Base-by-base conservation (phyloP, 2,329 filamentous ascomycete species). In the Fusarium sororula region DNA sequence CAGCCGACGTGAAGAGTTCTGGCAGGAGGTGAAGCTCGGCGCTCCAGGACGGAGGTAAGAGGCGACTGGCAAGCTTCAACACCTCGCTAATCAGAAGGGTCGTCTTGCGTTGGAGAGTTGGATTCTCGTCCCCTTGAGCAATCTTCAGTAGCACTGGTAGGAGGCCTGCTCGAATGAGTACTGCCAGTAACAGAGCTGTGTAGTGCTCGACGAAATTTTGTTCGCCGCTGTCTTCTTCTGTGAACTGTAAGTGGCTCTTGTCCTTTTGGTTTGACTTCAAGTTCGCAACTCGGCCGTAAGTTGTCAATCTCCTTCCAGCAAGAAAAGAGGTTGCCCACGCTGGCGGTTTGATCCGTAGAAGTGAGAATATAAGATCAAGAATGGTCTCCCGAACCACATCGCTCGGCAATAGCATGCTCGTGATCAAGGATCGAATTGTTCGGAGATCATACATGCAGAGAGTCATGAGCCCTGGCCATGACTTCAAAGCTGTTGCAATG, bases 291-390 rank as follows among this genome's bases (percentile, higher is more conserved):
- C 97, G 90, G n/a, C 95, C 96, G 81, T 99, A 99, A 0, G 96
- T 99, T 2, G 97, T 99, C 53, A 99, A 86, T 68, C 97, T 89
- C 74, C 96, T 90, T 13, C 96, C 97, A 41, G 97, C 96, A 53
- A 99, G 88, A 81, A 98, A 99, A 1, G 96, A 97, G 1, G 94
- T 95, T 13, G 96, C 97, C 96, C 96, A 99, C 8, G 14, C 95
- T 92, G 48, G 96, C 91, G 66, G 95, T 53, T 98, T 98, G 79
- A 99, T 98, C 41, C 96, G 91, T 58, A 99, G 83, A 6, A 92
- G 81, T 1, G 88, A 87, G 78, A 97, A 98, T 24, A 99, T 83
- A 18, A 99, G 85, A 80, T 99, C 96, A 69, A 99, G 87, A 24
- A 98, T 91, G 2, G 95, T 92, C 79, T 97, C 95, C 55, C 89